phyloP scores from a whole-genome alignment of 163 green algal genomes.

The Scenedesmus sp. region DNA sequence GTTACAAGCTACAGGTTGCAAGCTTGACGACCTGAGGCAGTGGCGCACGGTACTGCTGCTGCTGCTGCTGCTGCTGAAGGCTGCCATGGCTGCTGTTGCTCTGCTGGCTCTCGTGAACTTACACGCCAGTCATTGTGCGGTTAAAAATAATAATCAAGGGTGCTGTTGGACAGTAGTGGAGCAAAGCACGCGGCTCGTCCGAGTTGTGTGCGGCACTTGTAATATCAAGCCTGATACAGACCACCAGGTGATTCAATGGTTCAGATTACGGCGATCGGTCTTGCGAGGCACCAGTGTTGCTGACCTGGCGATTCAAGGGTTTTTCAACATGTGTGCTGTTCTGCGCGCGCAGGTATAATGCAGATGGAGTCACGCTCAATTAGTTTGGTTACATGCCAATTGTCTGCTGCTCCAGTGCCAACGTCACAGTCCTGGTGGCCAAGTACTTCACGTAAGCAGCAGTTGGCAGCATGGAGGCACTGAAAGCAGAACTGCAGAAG shows the following conservation, averaged over 20 bases:
- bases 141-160: not conserved
- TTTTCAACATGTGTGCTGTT: not conserved
- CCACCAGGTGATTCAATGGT: not conserved
- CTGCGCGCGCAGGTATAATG: not conserved
- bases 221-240: not conserved
- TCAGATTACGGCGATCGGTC: not conserved
- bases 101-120: not conserved
- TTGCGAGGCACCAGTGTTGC: not conserved
- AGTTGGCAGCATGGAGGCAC: conserved; percentile 33
- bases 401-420: not conserved
- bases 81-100: not conserved
- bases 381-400: not conserved
- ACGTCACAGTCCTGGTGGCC: not conserved
- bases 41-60: not conserved
- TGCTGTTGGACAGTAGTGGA: not conserved
- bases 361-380: not conserved
- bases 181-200: not conserved
- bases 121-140: not conserved
- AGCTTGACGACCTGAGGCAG: not conserved
- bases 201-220: not conserved
- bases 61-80: not conserved
- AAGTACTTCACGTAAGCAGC: not conserved
- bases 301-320: conserved; percentile 1
- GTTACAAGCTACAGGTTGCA: not conserved
- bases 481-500: conserved; percentile 53